phyloP scores from a whole-genome alignment of 345 rosid genomes.

The Gossypium longicalyx region DNA sequence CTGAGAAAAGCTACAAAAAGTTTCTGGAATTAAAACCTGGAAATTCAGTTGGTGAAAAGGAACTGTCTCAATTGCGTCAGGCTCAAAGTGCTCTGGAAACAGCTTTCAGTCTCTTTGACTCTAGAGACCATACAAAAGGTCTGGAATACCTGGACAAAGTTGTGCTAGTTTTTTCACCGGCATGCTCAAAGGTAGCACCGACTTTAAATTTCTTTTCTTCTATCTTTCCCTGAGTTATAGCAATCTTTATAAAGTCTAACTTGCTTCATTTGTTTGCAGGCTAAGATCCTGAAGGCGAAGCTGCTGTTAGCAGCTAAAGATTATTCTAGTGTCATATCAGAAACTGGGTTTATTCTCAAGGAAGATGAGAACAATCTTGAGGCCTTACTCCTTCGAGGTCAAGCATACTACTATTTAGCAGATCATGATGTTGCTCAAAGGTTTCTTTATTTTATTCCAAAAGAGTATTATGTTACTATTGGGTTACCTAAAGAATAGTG shows the following conservation, averaged over 20 bases:
- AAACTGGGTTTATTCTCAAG: conserved; percentile 76
- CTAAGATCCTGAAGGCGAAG: conserved; percentile 78
- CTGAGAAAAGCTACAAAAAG: conserved; percentile 64
- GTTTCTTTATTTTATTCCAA: conserved; percentile 31
- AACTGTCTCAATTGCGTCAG: conserved; percentile 86
- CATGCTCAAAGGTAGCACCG: conserved; percentile 68
- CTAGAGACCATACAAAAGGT: conserved; percentile 64
- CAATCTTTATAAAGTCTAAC: conserved; percentile 11
- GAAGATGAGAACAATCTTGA: conserved; percentile 84
- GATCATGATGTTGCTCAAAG: conserved; percentile 97
- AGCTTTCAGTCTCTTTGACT: conserved; percentile 59
- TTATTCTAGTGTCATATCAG: conserved; percentile 76
- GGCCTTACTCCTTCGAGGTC: conserved; percentile 92
- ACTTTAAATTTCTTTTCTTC: neutral
- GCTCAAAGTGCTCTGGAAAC: conserved; percentile 79
- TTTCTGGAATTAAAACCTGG: conserved; percentile 67
- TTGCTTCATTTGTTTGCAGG: conserved; percentile 41
- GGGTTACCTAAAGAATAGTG: neutral
- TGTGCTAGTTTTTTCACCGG: conserved; percentile 92
- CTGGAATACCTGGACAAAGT: conserved; percentile 81
- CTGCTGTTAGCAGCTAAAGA: conserved; percentile 66
- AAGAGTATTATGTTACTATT: neutral
- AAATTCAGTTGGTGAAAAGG: conserved; percentile 67
- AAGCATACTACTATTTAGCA: conserved; percentile 95
- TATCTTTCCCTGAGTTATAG: neutral